Evolutionary conservation across 495 filamentous ascomycete species (phyloP).

Genomic region (Achaetomiella virescens): DNA sequence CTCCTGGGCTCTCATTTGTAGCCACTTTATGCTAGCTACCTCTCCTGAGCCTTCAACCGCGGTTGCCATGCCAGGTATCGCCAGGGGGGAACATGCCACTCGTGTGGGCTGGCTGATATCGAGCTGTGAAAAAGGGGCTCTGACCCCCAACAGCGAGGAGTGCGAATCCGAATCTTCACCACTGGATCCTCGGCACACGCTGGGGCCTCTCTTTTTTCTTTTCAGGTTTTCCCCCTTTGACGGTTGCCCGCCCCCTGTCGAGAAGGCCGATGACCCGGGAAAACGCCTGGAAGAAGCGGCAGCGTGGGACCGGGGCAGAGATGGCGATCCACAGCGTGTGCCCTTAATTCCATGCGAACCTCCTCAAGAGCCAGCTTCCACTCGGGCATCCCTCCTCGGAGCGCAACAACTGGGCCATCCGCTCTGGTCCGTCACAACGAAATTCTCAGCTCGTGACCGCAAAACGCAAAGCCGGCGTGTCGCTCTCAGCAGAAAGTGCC

Average conservation of each 20-base stretch:
- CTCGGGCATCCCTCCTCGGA: too few relatives aligned
- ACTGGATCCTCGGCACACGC: slow-evolving; percentile 1
- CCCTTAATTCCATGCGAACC: not conserved
- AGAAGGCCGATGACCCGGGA: not conserved
- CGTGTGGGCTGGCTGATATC: slow-evolving; percentile 15
- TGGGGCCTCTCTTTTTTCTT: not conserved
- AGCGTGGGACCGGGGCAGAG: too few relatives aligned
- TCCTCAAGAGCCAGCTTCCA: too few relatives aligned
- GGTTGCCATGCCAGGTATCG: slow-evolving; percentile 16
- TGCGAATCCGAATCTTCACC: slow-evolving; percentile 14
- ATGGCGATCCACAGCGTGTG: not conserved
- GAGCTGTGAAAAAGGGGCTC: slow-evolving; percentile 22
- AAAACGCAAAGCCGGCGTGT: not conserved
- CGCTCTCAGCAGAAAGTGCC: not conserved
- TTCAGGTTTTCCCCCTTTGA: not conserved
- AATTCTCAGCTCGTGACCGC: not conserved
- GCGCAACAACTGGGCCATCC: too few relatives aligned
- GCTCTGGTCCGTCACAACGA: too few relatives aligned
- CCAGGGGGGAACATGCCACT: slow-evolving; percentile 16
- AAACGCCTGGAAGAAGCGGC: too few relatives aligned
- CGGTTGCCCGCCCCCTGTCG: not conserved
- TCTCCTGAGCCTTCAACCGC: slow-evolving; percentile 8
- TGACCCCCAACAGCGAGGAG: slow-evolving; percentile 7
- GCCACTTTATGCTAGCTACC: slow-evolving; percentile 18
- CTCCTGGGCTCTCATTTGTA: slow-evolving; percentile 18